phyloP scores from a whole-genome alignment of 2,329 filamentous ascomycete species.

The Arthroderma sp. region DNA sequence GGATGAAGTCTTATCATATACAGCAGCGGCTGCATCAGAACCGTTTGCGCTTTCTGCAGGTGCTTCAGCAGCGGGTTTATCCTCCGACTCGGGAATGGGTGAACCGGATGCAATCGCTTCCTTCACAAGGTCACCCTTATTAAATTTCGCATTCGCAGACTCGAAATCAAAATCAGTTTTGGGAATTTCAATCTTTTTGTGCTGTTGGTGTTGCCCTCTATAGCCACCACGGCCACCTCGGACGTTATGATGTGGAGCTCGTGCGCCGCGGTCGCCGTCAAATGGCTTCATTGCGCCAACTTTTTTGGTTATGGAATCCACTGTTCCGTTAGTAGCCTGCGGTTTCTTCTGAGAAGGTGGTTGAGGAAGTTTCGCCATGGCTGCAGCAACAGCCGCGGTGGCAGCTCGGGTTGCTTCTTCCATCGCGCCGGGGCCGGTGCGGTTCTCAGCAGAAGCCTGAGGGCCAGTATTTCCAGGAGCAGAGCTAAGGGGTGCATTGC shows the following conservation, averaged over 20 bases:
- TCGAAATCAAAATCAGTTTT: constrained; percentile 88
- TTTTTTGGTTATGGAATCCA: constrained; percentile 33
- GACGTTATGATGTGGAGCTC: constrained; percentile 26
- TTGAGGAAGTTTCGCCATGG: constrained; percentile 38
- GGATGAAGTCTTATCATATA: constrained; percentile 77
- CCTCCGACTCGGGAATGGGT: constrained; percentile 43
- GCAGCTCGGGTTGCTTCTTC: constrained; percentile 37
- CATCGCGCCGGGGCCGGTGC: constrained; percentile 21
- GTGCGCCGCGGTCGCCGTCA: constrained; percentile 23
- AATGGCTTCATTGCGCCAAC: constrained; percentile 34
- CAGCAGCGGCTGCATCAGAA: constrained; percentile 26
- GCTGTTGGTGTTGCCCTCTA: constrained; percentile 30
- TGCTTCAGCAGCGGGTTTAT: constrained; percentile 30
- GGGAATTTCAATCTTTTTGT: constrained; percentile 72
- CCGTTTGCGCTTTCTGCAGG: constrained; percentile 25
- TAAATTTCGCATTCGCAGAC: constrained; percentile 74
- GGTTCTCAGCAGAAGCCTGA: constrained; percentile 16
- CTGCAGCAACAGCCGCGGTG: constrained; percentile 38
- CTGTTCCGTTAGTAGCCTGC: constrained; percentile 19
- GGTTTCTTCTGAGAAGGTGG: constrained; percentile 23
- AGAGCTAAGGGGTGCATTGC: constrained; percentile 17
- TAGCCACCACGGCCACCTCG: constrained; percentile 37
- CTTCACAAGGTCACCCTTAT: constrained; percentile 75
- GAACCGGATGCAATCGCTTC: constrained; percentile 72
- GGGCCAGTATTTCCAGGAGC: constrained; percentile 15